Evolutionary conservation across 2,329 filamentous ascomycete genomes (phyloP), one percentile per base, ranked within the genome.

Genomic region (Fusarium austroafricanum): DNA sequence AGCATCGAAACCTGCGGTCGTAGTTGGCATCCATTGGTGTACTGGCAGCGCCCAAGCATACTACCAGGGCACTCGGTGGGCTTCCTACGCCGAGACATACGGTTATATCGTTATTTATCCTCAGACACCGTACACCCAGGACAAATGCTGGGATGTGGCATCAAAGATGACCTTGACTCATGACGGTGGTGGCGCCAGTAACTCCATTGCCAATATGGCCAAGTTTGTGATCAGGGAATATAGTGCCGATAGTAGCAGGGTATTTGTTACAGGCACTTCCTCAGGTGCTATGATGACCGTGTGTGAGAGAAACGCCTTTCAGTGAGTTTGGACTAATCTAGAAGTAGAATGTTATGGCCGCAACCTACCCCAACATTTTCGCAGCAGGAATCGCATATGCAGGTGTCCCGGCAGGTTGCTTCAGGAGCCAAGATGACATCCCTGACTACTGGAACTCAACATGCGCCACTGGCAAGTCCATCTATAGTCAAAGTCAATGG

Each of bases 111-210:
- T 82, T 18, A 81, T 84, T 64, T 84, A 82, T 63, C 83, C 83
- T 3, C 79, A 79, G 68, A 82, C 78, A 7, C 71, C 70, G 5
- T 71, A 71, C 21, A 71, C 65, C 1, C 73, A 71, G 15, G 80
- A 79, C 38, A 81, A 75, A 42, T 90, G 87, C 77, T 90, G 87
- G 83, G 87, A 90, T 68, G 87, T 89, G 8, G 82, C 85, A 7
- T 86, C 83, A 11, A 80, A 80, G 38, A 80, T 79, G 33, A 79
- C 83, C 0, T 77, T 87, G 9, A 83, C 81, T 4, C 84, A 85
- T 64, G 77, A 83, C 49, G 85, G 84, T 14, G 84, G 84, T 7
- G 83, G 82, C 15, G 82, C 85, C 67, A 83, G 80, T 61, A 82
- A 82, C 45, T 79, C 80, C 5, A 85, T 88, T 47, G 83, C 81